Base-by-base conservation (phyloP, 2,329 filamentous ascomycete genomes). In the Cercospora sojina region DNA sequence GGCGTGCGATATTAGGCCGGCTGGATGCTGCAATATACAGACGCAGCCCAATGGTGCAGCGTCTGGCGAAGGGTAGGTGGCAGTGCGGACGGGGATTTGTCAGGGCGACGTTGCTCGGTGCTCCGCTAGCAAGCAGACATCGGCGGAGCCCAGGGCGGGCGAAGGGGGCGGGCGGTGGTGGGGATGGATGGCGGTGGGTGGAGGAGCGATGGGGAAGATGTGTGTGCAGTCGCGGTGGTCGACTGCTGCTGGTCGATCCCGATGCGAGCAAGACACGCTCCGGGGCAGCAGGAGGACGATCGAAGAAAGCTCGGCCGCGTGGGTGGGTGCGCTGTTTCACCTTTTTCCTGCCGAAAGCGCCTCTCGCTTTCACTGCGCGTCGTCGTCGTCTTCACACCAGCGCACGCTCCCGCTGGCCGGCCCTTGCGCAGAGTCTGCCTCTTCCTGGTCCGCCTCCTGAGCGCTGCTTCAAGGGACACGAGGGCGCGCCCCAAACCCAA, bases 21-120 rank as follows among this genome's bases (percentile, higher is more conserved):
- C 49, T 13, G 51, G 64, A 55, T 59, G 60, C 47, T 62, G 60
- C 60, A 67, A 67, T 67, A 67, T 51, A 67, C 62, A 64, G 65
- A 62, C 20, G 41, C 49, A 20, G 43, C 38, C 18, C 16, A 49
- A 38, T 51, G 23, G 18, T 51, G 49, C 64, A 32, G 65, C 49
- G 57, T 51, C 65, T 64, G 65, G 65, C 47, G 65, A 67, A 67
- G 65, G 7, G 49, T 47, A 64, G 51, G 38, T 29, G 47, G 55
- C 13, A 29, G 35, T 55, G 60, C 31, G 60, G 47, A 35, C 32
- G 59, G 43, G 29, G 32, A 35, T 20, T 41, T 62, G 60, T 3
- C 60, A 62, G 60, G 60, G 32, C 47, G 18, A 56, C n/a, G 43
- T 31, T 29, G 51, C 43, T 49, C 51, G 29, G 51, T 56, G 51